Conservation (phyloP, 2,329 filamentous ascomycete species). For the Arthrobotrys sphaeroides region DNA sequence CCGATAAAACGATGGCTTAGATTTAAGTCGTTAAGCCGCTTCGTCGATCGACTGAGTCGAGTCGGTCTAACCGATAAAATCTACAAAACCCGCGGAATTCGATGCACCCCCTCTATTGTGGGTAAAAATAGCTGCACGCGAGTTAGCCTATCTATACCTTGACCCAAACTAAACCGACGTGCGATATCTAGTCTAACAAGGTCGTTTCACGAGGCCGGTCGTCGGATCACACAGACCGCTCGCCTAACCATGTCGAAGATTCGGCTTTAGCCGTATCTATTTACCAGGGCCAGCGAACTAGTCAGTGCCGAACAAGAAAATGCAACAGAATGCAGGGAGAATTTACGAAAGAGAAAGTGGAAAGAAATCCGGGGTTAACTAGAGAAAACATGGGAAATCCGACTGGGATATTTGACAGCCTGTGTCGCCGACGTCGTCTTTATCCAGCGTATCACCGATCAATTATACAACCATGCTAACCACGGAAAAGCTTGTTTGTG, state of each 20-base stretch:
- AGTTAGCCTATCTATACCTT: not conserved
- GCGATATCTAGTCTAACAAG: not conserved
- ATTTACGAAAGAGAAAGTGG: constrained; percentile 4
- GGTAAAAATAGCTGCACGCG: not conserved
- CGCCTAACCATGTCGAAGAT: constrained; percentile 35
- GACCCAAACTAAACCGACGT: not conserved
- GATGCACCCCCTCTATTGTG: not conserved
- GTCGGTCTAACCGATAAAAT: no score
- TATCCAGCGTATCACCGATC: not conserved
- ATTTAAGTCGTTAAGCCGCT: no score
- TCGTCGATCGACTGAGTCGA: no score
- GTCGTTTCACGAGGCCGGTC: not conserved
- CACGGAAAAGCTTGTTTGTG: constrained; percentile 17
- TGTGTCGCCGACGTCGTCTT: constrained; percentile 10
- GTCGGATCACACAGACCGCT: constrained; percentile 29
- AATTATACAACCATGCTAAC: not conserved
- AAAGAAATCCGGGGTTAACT: constrained; percentile 18
- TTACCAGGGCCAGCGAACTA: constrained; percentile 27
- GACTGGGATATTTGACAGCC: not conserved
- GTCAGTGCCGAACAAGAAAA: not conserved
- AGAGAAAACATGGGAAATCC: not conserved
- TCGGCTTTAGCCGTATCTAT: constrained; percentile 39
- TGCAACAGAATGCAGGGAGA: not conserved
- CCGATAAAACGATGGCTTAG: no score
- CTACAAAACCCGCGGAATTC: no score